Percentiles rank a stretch among this genome's conserved stretches.
phyloP scores from a whole-genome alignment of 2,329 filamentous ascomycete species.

The Setomelanomma holmii region DNA sequence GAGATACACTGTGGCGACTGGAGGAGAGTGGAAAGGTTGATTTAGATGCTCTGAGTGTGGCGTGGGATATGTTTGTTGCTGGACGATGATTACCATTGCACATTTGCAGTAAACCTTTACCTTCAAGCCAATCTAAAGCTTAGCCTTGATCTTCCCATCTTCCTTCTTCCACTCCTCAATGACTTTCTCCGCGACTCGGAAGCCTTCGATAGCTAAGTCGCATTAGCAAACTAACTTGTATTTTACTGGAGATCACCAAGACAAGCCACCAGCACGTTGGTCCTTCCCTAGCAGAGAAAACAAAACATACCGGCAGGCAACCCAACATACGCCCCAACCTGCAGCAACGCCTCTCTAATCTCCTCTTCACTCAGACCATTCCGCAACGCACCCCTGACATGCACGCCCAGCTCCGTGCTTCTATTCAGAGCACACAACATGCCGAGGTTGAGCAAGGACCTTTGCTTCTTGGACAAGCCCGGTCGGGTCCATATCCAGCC shows the following conservation, averaged over 20 bases:
- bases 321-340: constrained; percentile 51
- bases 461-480: constrained; percentile 47
- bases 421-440: constrained; percentile 67
- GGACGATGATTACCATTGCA: constrained; percentile 14
- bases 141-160: constrained; percentile 13
- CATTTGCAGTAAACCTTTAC: no score
- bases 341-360: constrained; percentile 60
- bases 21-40: constrained; percentile 18
- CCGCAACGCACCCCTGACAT: constrained; percentile 65
- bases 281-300: background rate
- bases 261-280: background rate
- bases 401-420: constrained; percentile 62
- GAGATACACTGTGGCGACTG: constrained; percentile 17
- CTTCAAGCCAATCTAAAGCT: constrained; percentile 14
- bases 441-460: constrained; percentile 66
- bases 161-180: constrained; percentile 55
- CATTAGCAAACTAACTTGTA: background rate
- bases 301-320: constrained; percentile 26
- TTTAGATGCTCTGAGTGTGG: constrained; percentile 25
- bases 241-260: background rate
- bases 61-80: constrained; percentile 29
- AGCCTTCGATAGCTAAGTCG: constrained; percentile 51
- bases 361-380: constrained; percentile 67
- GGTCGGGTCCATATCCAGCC: constrained; percentile 66
- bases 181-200: constrained; percentile 54